Percentiles rank a stretch among this genome's conserved stretches.
phyloP scores from a whole-genome alignment of 106 monocot species.

The Alisma plantagoaquatica region DNA sequence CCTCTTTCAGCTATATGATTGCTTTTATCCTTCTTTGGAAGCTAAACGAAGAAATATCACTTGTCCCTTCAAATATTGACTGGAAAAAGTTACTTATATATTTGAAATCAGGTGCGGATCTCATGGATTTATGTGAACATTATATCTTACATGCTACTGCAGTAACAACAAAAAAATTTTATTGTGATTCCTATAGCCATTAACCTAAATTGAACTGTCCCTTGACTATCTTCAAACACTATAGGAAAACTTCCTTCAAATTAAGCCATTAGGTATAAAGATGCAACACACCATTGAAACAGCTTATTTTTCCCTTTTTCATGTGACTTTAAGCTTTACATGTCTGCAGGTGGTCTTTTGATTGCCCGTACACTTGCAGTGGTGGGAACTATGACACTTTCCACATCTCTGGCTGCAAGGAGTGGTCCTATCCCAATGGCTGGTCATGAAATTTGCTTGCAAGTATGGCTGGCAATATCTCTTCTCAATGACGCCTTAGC shows the following conservation, averaged over 20 bases:
- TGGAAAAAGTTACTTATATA: conserved; percentile 32
- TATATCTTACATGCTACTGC: background rate
- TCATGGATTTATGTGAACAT: background rate
- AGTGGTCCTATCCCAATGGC: conserved; percentile 86
- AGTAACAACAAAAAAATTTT: too few species aligned
- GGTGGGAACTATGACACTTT: conserved; percentile 66
- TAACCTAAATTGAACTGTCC: too few species aligned
- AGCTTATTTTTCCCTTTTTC: too few species aligned
- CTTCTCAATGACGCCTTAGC: conserved; percentile 96
- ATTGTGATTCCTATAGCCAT: too few species aligned
- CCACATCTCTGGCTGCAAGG: conserved; percentile 81
- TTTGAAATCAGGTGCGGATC: conserved; percentile 65
- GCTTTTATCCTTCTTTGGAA: conserved; percentile 78
- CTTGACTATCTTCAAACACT: too few species aligned
- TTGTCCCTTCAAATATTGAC: conserved; percentile 40
- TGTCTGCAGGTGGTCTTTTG: conserved; percentile 63
- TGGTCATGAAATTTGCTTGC: conserved; percentile 85
- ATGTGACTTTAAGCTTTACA: conserved; percentile 1
- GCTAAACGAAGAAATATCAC: conserved; percentile 51
- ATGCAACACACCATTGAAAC: too few species aligned
- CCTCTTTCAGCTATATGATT: conserved; percentile 54
- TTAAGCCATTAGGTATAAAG: too few species aligned
- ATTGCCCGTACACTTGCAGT: conserved; percentile 76
- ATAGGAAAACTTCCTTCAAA: too few species aligned
- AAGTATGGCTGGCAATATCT: conserved; percentile 89